Conservation (phyloP, 1,284 basidiomycete genomes). For the Ceratorhiza oryzae-sativae region DNA sequence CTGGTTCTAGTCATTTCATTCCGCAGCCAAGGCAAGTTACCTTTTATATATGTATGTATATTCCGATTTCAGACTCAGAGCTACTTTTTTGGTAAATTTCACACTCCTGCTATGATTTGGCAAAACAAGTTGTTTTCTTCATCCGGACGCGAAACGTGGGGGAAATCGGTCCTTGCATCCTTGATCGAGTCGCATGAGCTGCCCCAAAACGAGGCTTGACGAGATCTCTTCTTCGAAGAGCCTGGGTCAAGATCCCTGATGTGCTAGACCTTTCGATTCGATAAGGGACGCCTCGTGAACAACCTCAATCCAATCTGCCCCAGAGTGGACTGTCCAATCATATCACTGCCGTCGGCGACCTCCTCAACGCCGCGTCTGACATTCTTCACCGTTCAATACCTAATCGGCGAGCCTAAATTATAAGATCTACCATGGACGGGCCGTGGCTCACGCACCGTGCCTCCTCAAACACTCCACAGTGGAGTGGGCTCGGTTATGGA, state of each 20-base stretch:
- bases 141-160: slow-evolving; percentile 21
- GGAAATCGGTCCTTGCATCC: background rate
- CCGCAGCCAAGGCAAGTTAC: background rate
- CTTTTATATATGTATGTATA: background rate
- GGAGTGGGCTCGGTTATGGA: slow-evolving; percentile 15
- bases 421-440: background rate
- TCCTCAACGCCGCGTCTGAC: slow-evolving; percentile 24
- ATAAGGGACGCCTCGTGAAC: background rate
- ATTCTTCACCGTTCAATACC: background rate
- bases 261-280: slow-evolving; percentile 24
- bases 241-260: slow-evolving; percentile 22
- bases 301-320: background rate
- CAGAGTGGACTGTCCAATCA: background rate
- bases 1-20: background rate
- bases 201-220: slow-evolving; percentile 34
- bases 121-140: background rate
- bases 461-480: slow-evolving; percentile 21
- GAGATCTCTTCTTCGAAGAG: slow-evolving; percentile 30
- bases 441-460: slow-evolving; percentile 1
- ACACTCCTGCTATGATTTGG: background rate
- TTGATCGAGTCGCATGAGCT: slow-evolving; percentile 1
- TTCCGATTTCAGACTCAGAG: background rate
- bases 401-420: background rate
- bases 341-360: slow-evolving; percentile 29
- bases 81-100: slow-evolving; percentile 1